Base-by-base conservation (phyloP, 2,329 filamentous ascomycete genomes). In the Alternaria brassicicola region DNA sequence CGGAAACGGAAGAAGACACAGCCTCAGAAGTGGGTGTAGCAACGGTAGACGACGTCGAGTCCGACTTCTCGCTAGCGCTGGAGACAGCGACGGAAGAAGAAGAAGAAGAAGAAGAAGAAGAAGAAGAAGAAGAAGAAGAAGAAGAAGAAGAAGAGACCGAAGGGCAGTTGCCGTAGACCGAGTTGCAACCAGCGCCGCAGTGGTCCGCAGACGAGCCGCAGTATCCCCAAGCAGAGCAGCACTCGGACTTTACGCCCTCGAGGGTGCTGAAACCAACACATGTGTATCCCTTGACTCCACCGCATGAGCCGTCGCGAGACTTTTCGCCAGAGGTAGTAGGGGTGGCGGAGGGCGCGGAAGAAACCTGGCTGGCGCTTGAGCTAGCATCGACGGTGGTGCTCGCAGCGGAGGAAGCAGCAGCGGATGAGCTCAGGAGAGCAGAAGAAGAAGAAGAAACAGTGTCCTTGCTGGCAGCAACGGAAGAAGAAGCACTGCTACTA, bases 191-290 rank as follows among this genome's bases (percentile, higher is more conserved):
- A 26, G 64, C 60, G 21, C 65, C 64, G 52, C 73, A 76, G 56
- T 74, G 63, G 26, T 65, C 72, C 28, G 55, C 48, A 4, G 68
- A 65, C n/a, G 62, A 52, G 43, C 74, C 71, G 48, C 81, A 83
- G 61, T 69, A 76, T 23, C 80, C 79, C 54, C 73, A 76, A 52
- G 68, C 68, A 21, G 78, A 80, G 72, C 81, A 83, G 71, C 81
- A 82, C 56, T 77, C 67, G 4, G 80, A 79, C 55, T 77, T 77
- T 7, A 63, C 55, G 43, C 54, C 54, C 9, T 64, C 54, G 19
- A 56, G 55, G 9, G 52, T 55, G 31, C 41, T 42, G 61, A 66
- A 71, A 21, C 69, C 65, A 33, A 60, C 51, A 56, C 70, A 72
- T 19, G 62, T 67, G 53, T 57, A 70, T 28, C 68, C 68, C n/a